phyloP scores from a whole-genome alignment of 2,329 filamentous ascomycete genomes.

The Colletotrichum sp. region DNA sequence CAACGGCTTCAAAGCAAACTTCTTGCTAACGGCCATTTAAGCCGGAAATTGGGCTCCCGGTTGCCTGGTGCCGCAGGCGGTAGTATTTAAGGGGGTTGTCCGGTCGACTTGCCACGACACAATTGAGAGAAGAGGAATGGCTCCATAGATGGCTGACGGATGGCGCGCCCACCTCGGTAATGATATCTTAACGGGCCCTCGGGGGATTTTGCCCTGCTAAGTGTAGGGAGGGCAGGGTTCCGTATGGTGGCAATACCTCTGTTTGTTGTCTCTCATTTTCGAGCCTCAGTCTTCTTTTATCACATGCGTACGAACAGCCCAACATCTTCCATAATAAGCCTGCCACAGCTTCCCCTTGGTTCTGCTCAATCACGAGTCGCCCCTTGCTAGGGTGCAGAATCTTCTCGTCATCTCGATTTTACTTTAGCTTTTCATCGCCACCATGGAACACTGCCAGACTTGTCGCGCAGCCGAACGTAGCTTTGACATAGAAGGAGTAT shows the following conservation, averaged over 20 bases:
- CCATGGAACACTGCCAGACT: rapidly evolving
- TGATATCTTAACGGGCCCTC: neutral
- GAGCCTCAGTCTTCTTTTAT: no score
- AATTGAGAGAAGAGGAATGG: neutral
- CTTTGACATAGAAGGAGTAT: neutral
- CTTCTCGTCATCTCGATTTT: neutral
- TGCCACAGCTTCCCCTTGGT: no score
- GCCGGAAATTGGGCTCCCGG: neutral
- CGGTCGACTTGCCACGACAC: neutral
- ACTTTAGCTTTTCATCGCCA: neutral
- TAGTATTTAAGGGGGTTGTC: neutral
- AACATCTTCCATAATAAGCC: no score
- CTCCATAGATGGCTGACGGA: neutral
- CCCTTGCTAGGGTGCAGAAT: no score
- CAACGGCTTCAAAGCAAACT: neutral
- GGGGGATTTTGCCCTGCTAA: neutral
- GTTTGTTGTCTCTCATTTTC: no score
- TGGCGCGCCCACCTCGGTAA: neutral
- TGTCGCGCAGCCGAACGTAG: neutral
- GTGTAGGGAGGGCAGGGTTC: neutral
- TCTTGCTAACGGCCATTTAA: no score
- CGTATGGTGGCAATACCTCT: neutral
- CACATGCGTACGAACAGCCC: neutral
- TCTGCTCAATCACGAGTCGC: no score
- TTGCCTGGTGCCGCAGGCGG: neutral